These are phyloP conservation scores for Syzygium aromaticum DNA, from an alignment of 345 rosid genomes.

Conservation along the genomic window DNA sequence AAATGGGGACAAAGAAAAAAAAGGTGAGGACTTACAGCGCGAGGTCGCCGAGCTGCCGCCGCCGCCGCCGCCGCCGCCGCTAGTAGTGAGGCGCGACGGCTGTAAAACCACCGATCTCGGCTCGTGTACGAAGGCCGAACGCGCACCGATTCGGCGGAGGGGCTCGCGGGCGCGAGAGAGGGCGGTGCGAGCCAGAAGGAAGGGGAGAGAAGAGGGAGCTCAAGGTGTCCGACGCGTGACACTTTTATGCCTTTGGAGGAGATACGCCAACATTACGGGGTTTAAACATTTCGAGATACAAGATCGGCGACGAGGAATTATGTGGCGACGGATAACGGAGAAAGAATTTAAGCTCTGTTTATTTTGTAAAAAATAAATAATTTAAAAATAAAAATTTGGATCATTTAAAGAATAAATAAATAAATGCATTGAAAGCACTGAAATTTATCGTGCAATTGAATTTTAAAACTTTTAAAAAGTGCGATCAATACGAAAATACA, in stretches of 20 bases:
- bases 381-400: too few species aligned
- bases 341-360: too few species aligned
- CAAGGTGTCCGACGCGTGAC: not conserved
- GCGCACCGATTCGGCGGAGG: not conserved
- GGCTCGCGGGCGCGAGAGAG: not conserved
- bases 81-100: not conserved
- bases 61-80: not conserved
- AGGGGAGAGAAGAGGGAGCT: not conserved
- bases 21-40: not conserved
- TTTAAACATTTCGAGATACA: too few species aligned
- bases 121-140: not conserved
- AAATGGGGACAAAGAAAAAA: not conserved
- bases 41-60: not conserved
- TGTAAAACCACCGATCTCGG: not conserved
- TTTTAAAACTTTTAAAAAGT: too few species aligned
- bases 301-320: too few species aligned
- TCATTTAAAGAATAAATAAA: too few species aligned
- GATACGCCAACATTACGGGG: not conserved
- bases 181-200: not conserved
- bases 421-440: too few species aligned
- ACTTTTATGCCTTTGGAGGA: rapidly evolving
- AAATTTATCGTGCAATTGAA: too few species aligned
- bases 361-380: too few species aligned
- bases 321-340: too few species aligned
- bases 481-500: too few species aligned